Percentiles rank a stretch among this genome's conserved stretches.
phyloP scores from a whole-genome alignment of 73 alveolate species.

The Paramecium biaurelia region DNA sequence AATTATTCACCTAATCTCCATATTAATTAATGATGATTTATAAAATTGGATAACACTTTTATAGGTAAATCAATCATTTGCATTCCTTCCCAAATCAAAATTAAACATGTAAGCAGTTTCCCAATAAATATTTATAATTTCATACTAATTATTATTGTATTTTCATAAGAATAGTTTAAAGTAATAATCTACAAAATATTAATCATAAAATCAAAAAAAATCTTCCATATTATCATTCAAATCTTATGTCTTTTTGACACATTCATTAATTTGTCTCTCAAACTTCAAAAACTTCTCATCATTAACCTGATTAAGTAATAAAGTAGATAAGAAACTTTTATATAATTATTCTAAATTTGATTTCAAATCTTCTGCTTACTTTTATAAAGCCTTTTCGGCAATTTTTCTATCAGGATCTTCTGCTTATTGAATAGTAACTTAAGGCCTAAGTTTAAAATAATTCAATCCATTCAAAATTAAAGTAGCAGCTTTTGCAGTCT shows the following conservation, averaged over 20 bases:
- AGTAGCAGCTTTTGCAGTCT: background rate
- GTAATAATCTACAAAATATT: background rate
- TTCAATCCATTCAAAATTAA: background rate
- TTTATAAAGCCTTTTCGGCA: slow-evolving; percentile 9
- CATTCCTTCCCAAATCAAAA: background rate
- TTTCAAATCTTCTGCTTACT: background rate
- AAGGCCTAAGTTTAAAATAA: background rate
- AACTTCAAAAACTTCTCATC: background rate
- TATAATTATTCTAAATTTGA: background rate
- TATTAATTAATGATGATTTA: background rate
- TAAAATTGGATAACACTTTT: background rate
- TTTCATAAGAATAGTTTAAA: background rate
- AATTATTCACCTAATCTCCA: background rate
- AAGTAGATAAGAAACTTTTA: background rate
- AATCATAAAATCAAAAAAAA: background rate
- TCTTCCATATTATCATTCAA: slow-evolving; percentile 4
- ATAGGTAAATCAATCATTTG: background rate
- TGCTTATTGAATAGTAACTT: background rate
- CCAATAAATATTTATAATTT: background rate
- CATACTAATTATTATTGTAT: background rate
- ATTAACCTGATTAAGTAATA: background rate
- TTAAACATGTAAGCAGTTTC: background rate
- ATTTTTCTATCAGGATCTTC: slow-evolving; percentile 3
- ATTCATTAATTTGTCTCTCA: slow-evolving; percentile 22
- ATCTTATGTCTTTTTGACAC: slow-evolving; percentile 28